Conservation (phyloP, 176 grass and related monocot genomes). For the Ananas comosus region DNA sequence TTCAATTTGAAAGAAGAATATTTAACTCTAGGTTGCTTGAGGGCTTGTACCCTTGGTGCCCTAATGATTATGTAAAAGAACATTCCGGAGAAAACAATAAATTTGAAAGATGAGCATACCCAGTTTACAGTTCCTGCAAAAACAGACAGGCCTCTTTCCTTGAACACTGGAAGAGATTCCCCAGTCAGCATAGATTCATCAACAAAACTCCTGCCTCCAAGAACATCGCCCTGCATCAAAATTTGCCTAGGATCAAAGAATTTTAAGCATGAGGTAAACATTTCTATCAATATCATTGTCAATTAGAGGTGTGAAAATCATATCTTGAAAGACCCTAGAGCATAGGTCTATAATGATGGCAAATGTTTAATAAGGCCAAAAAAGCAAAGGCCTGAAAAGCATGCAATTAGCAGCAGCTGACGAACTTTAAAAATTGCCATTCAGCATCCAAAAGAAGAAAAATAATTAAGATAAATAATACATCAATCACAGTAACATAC, state of each 20-base stretch:
- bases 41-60: too few species aligned
- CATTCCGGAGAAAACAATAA: not conserved
- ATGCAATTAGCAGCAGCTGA: too few species aligned
- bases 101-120: conserved; percentile 37
- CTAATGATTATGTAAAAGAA: not conserved
- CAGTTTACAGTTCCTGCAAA: conserved; percentile 97
- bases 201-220: conserved; percentile 77
- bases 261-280: not conserved
- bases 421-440: too few species aligned
- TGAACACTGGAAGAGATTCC: conserved; percentile 87
- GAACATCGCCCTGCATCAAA: conserved; percentile 58
- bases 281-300: not conserved
- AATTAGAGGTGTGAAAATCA: not conserved
- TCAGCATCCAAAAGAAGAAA: not conserved
- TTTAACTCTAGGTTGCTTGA: too few species aligned
- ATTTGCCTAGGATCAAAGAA: not conserved
- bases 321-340: not conserved
- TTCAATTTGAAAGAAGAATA: too few species aligned
- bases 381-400: conserved; percentile 10
- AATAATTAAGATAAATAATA: conserved; percentile 4
- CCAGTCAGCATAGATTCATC: conserved; percentile 99
- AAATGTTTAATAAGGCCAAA: not conserved
- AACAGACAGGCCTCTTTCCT: conserved; percentile 72
- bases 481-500: conserved; percentile 37
- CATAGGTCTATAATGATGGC: not conserved